Base-by-base conservation (phyloP, 495 filamentous ascomycete species). In the Glutinoglossum americanum region DNA sequence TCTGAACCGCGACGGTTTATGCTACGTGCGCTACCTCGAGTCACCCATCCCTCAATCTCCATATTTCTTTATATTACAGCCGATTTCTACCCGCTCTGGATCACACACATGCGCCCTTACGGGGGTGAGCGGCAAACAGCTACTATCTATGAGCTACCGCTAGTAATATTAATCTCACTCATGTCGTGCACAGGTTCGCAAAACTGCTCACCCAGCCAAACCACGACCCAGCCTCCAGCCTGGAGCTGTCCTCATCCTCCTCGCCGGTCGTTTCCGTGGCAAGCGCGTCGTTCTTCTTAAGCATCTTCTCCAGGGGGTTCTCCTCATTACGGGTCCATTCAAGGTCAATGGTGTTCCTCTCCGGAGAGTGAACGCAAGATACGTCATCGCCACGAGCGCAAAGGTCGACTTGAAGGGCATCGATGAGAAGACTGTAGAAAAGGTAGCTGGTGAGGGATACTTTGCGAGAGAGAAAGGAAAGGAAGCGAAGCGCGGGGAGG, bases 301-400 rank as follows among this genome's bases (percentile, higher is more conserved):
- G 80, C 77, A 82, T 75, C 88, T 99, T 69, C 74, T 83, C 67
- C 85, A 95, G 76, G 93, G 93, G 73, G 85, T 96, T 62, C 88
- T 99, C 69, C 87, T 99, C 68, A 85, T 99, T 64, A 99, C 93
- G 67, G 93, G 93, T 64, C 93, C 93, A 68, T 99, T 96, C 84
- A 97, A 94, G 83, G 83, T 97, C 78, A 99, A 99, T 76, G 93
- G 93, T 74, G 93, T 99, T 61, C 93, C 93, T 61, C 84, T 99
- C 67, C 83, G 93, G 71, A 81, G 93, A 73, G 92, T 99, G 68
- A 99, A 99, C 77, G 75, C 90, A 65, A 83, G 93, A 78, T 99
- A 97, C 75, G 93, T 99, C 62, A 97, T 97, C 71, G 90, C 89
- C 68, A 99, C 93, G 64, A 93, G 84, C 67, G 82, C 82, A 66